Evolutionary conservation across 805 yeast genomes (phyloP).

Genomic region (Jamesozyma piceae): DNA sequence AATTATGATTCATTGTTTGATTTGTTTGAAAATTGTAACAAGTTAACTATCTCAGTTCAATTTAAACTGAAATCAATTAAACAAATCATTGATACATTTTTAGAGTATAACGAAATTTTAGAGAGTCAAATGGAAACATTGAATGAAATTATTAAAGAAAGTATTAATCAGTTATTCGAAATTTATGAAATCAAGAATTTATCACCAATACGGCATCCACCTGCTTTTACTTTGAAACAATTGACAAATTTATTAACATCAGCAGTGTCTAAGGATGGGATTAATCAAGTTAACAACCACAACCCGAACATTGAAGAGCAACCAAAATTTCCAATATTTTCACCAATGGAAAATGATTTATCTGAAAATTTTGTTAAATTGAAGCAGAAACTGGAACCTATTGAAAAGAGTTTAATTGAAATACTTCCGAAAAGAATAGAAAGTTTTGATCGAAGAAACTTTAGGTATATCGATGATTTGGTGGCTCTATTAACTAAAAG

Average conservation of each 20-base stretch:
- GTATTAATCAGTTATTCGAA: constrained; percentile 30
- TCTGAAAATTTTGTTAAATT: constrained; percentile 36
- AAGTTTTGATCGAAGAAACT: constrained; percentile 33
- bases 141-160: constrained; percentile 32
- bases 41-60: constrained; percentile 23
- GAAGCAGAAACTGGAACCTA: constrained; percentile 38
- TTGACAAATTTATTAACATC: constrained; percentile 24
- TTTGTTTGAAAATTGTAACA: constrained; percentile 29
- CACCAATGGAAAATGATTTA: constrained; percentile 32
- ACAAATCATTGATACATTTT: constrained; percentile 32
- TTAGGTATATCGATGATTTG: constrained; percentile 16
- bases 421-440: constrained; percentile 43
- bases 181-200: constrained; percentile 33
- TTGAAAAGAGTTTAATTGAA: constrained; percentile 41
- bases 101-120: constrained; percentile 38
- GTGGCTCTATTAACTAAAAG: constrained; percentile 30
- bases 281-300: constrained; percentile 8
- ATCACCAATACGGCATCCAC: constrained; percentile 36
- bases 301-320: constrained; percentile 2
- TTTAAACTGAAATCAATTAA: constrained; percentile 23
- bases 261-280: constrained; percentile 7
- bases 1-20: constrained; percentile 21
- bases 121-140: constrained; percentile 36
- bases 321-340: constrained; percentile 34
- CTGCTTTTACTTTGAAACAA: constrained; percentile 30